These are phyloP conservation scores for Pyrenopolyporus hunteri DNA, from an alignment of 495 filamentous ascomycete species.

Conservation along the genomic window DNA sequence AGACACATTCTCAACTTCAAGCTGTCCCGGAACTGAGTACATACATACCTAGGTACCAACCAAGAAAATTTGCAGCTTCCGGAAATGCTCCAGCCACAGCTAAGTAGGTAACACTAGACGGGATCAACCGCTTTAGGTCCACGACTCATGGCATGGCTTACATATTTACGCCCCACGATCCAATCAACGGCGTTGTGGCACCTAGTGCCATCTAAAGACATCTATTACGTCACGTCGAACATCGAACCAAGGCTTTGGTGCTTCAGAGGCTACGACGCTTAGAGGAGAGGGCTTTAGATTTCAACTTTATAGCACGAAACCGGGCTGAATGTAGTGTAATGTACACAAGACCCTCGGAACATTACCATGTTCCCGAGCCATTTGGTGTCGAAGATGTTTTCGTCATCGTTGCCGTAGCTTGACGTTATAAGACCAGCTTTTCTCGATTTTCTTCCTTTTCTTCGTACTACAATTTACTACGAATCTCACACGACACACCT, in stretches of 20 bases:
- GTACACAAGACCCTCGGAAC: conserved; percentile 14
- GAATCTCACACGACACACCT: conserved; percentile 5
- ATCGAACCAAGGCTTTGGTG: conserved; percentile 13
- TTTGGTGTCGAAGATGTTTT: conserved; percentile 22
- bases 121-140: not conserved
- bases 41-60: too few relatives aligned
- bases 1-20: too few relatives aligned
- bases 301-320: not conserved
- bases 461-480: not conserved
- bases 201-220: conserved; percentile 24
- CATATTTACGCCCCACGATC: conserved; percentile 8
- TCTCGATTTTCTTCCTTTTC: conserved; percentile 16
- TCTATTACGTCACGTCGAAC: conserved; percentile 35
- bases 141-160: conserved; percentile 33
- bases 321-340: conserved; percentile 2
- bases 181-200: conserved; percentile 24
- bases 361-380: conserved; percentile 21
- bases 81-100: conserved; percentile 17
- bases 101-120: not conserved
- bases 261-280: conserved; percentile 8
- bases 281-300: conserved; percentile 4
- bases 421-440: conserved; percentile 35
- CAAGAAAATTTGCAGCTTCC: not conserved
- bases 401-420: conserved; percentile 33
- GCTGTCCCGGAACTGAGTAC: not conserved